Evolutionary conservation across 352 stramenopile genomes (phyloP), one percentile per base, ranked within the genome.

Genomic region (Globisporangium paroecandrum): DNA sequence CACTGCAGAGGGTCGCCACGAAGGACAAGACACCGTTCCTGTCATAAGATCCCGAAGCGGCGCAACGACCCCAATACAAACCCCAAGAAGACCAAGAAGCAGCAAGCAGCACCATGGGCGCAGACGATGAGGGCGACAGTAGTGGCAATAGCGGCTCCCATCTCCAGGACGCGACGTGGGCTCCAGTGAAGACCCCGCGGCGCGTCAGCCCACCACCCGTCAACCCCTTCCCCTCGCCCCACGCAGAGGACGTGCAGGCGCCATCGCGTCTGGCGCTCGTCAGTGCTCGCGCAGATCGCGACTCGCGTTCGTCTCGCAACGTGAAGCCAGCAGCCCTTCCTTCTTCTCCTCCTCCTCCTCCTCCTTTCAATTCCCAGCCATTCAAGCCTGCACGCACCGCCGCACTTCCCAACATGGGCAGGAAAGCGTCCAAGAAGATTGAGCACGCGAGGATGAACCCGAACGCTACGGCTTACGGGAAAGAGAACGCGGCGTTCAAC

Each of bases 111-210:
- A 65, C 7, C 32, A 70, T 70, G 65, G 65, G 56, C 34, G 43
- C 56, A 46, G 64, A 70, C 55, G 64, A 69, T 56, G 64, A 69
- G 43, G 34, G 61, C 64, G 64, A 69, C 29, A 69, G 64, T 69
- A 69, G 64, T 20, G 64, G 64, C 64, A 69, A 58, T 69, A 64
- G 55, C 10, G 64, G 64, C 64, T 68, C 62, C 62, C 53, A 68
- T 68, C 54, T 22, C 2, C 53, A 53, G 24, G 36, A 62, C 54
- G 62, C 62, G 62, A 10, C 60, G 60, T 36, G 60, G 60, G 47
- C 60, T 18, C 29, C 20, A 32, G 27, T 10, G 10, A 62, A 25
- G 34, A 47, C 22, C 43, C 49, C 62, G 25, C 51, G 62, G 51
- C 51, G 62, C 47, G 62, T 67, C 62, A 43, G 56, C 36, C 56